These are phyloP conservation scores for Boletus pseudopeckii DNA, from an alignment of 768 basidiomycete genomes.

Conservation along the genomic window DNA sequence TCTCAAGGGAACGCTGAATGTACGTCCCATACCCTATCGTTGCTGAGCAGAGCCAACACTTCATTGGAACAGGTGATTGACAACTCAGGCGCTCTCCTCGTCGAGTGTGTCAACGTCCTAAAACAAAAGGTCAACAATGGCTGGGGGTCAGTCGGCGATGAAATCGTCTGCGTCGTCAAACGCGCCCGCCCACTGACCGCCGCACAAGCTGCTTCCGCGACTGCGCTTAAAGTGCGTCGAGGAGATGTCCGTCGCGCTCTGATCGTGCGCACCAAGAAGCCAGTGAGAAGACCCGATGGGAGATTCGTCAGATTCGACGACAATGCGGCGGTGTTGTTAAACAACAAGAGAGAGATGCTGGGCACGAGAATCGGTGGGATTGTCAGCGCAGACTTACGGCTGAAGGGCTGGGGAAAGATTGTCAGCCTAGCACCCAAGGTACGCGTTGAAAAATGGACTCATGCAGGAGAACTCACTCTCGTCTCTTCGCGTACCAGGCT, in stretches of 20 bases:
- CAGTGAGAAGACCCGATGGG: conserved; percentile 84
- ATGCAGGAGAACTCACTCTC: background rate
- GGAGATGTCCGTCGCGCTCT: conserved; percentile 96
- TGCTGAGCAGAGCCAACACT: background rate
- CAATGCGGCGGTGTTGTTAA: conserved; percentile 91
- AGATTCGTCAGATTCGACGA: conserved; percentile 89
- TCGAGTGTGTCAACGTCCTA: conserved; percentile 94
- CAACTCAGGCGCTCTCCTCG: conserved; percentile 91
- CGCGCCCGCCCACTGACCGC: conserved; percentile 79
- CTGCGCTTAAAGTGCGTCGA: conserved; percentile 84
- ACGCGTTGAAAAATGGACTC: background rate
- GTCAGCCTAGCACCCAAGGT: conserved; percentile 91
- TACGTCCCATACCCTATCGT: conserved; percentile 32
- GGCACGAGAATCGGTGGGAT: conserved; percentile 93
- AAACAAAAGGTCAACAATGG: conserved; percentile 96
- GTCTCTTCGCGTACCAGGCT: conserved; percentile 4
- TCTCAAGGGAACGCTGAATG: conserved; percentile 88
- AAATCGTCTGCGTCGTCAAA: conserved; percentile 94
- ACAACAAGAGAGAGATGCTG: conserved; percentile 94
- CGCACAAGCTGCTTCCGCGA: conserved; percentile 61
- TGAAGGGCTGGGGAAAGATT: conserved; percentile 95
- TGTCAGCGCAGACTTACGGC: conserved; percentile 84
- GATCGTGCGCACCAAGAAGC: conserved; percentile 89
- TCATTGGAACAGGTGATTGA: conserved; percentile 73
- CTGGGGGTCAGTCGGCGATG: conserved; percentile 90